phyloP scores from a whole-genome alignment of 2,329 filamentous ascomycete genomes.

The Plenodomus lindquistii region DNA sequence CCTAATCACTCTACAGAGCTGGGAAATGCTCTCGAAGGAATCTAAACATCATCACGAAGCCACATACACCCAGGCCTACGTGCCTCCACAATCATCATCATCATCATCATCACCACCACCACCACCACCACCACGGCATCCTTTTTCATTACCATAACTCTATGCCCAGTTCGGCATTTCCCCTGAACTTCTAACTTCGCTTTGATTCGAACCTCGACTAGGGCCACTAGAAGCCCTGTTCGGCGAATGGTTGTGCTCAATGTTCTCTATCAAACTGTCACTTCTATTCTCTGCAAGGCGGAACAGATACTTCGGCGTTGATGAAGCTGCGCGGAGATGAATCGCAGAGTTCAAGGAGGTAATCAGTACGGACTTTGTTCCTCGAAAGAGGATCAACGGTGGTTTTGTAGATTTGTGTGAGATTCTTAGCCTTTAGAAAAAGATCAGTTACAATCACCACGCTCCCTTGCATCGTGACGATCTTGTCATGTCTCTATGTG shows the following conservation, averaged over 20 bases:
- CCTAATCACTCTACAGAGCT: conserved; percentile 32
- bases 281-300: conserved; percentile 34
- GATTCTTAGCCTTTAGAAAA: conserved; percentile 2
- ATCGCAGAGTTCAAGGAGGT: conserved; percentile 21
- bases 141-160: conserved; percentile 18
- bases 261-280: conserved; percentile 27
- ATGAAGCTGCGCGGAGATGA: conserved; percentile 21
- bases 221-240: not conserved
- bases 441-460: not conserved
- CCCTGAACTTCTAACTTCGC: conserved; percentile 19
- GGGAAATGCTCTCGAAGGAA: conserved; percentile 31
- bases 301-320: conserved; percentile 18
- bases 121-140: conserved; percentile 25
- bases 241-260: conserved; percentile 13
- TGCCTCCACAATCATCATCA: conserved; percentile 30
- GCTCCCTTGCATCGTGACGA: too few relatives aligned
- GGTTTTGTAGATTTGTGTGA: conserved; percentile 27
- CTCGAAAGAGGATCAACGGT: conserved; percentile 31
- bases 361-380: conserved; percentile 29
- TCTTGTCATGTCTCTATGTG: too few relatives aligned
- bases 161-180: conserved; percentile 19
- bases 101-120: too few relatives aligned
- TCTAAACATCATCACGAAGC: conserved; percentile 40
- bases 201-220: not conserved
- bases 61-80: conserved; percentile 38